These are phyloP conservation scores for Suillus subalutaceus DNA, from an alignment of 768 basidiomycete species.

Conservation along the genomic window DNA sequence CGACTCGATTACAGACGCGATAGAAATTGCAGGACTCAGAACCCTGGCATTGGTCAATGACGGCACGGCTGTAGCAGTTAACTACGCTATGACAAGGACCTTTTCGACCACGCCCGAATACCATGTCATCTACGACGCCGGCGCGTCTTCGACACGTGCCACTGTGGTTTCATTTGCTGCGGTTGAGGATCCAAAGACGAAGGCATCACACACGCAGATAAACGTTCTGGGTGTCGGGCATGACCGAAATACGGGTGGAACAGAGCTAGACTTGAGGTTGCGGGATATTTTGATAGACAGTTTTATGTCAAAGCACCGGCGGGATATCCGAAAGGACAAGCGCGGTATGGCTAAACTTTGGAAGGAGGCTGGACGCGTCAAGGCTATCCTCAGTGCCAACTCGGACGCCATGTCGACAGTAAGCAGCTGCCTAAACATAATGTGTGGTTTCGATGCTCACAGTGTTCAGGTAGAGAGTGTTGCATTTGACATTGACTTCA, in stretches of 20 bases:
- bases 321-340: conserved; percentile 70
- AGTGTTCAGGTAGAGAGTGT: conserved; percentile 77
- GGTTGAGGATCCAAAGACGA: conserved; percentile 50
- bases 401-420: conserved; percentile 74
- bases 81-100: conserved; percentile 95
- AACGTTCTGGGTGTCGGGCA: conserved; percentile 82
- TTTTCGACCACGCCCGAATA: conserved; percentile 75
- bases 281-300: conserved; percentile 76
- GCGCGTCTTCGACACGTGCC: conserved; percentile 79
- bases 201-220: conserved; percentile 65
- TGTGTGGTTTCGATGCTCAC: conserved; percentile 11
- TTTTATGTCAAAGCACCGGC: conserved; percentile 74
- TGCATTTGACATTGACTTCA: conserved; percentile 90
- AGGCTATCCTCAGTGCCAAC: conserved; percentile 93
- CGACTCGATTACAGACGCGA: conserved; percentile 88
- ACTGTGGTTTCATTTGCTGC: conserved; percentile 72
- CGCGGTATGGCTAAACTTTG: conserved; percentile 91
- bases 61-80: conserved; percentile 93
- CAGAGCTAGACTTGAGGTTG: conserved; percentile 82
- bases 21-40: conserved; percentile 87
- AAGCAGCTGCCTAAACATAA: conserved; percentile 29
- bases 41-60: conserved; percentile 89
- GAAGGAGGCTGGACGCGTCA: conserved; percentile 92
- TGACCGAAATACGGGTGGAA: conserved; percentile 75
- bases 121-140: conserved; percentile 94